These are phyloP conservation scores for Nakazawaea peltata DNA, from an alignment of 805 yeast genomes.

Conservation along the genomic window DNA sequence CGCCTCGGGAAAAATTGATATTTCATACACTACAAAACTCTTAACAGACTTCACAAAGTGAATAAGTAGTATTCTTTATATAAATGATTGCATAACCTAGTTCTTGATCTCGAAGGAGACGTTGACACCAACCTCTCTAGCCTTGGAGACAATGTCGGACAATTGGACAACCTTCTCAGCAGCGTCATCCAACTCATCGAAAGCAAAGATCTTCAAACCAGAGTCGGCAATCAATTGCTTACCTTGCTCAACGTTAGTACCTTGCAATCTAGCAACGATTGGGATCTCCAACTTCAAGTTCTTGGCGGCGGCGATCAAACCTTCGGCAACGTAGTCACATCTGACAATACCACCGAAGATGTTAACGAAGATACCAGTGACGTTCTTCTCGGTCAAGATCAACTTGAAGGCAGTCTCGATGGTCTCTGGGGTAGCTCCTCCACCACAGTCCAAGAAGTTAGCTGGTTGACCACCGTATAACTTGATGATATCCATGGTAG, in stretches of 20 bases:
- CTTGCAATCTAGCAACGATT: constrained; percentile 96
- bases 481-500: constrained; percentile 98
- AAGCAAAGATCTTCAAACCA: constrained; percentile 87
- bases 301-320: constrained; percentile 91
- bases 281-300: constrained; percentile 87
- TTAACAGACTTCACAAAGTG: too few species aligned
- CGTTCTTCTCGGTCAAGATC: constrained; percentile 82
- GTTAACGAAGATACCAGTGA: constrained; percentile 94
- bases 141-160: constrained; percentile 21
- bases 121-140: constrained; percentile 14
- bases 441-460: constrained; percentile 99
- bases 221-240: constrained; percentile 78
- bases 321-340: constrained; percentile 98
- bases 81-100: too few species aligned
- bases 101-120: constrained; percentile 13
- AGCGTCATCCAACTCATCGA: constrained; percentile 92
- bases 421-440: constrained; percentile 98
- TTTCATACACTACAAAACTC: too few species aligned
- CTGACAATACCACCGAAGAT: constrained; percentile 99
- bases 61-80: too few species aligned
- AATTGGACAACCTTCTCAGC: constrained; percentile 90
- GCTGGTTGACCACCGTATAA: constrained; percentile 98
- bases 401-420: constrained; percentile 94
- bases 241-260: constrained; percentile 91
- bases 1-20: too few species aligned